Conservation (phyloP, 495 filamentous ascomycete genomes). For the Tuber microsphaerosporum region DNA sequence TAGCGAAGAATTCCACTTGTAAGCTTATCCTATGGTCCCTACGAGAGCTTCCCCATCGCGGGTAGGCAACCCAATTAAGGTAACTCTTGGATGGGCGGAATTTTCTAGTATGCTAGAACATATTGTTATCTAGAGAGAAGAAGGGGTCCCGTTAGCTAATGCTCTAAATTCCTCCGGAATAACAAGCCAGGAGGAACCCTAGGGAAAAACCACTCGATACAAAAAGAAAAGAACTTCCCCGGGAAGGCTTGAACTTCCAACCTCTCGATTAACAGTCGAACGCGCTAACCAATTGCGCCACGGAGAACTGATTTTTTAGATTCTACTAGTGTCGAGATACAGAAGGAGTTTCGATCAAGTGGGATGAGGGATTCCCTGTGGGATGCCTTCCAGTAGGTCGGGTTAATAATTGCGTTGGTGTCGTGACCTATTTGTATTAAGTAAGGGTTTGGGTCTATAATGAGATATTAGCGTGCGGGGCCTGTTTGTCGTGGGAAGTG, state of each 20-base stretch:
- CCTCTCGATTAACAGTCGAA: slow-evolving; percentile 51
- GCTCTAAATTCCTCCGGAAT: background rate
- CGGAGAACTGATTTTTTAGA: slow-evolving; percentile 30
- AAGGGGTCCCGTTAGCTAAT: background rate
- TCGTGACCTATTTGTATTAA: background rate
- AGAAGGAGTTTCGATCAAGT: background rate
- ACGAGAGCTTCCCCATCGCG: background rate
- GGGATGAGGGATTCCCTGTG: background rate
- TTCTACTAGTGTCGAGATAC: background rate
- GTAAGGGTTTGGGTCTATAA: background rate
- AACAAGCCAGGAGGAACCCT: background rate
- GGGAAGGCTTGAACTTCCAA: slow-evolving; percentile 50
- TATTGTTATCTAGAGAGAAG: background rate
- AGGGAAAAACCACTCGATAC: background rate
- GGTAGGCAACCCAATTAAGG: background rate
- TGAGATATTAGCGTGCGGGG: background rate
- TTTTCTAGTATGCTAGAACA: background rate
- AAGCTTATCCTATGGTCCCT: background rate
- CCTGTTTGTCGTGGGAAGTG: background rate
- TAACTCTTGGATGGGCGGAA: background rate
- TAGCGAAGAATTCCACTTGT: background rate
- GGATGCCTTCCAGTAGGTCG: background rate
- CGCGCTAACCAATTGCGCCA: slow-evolving; percentile 51
- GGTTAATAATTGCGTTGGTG: background rate
- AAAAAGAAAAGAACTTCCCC: slow-evolving; percentile 24